These are phyloP conservation scores for Thelephora terrestris DNA, from an alignment of 1,284 basidiomycete species.

Conservation along the genomic window DNA sequence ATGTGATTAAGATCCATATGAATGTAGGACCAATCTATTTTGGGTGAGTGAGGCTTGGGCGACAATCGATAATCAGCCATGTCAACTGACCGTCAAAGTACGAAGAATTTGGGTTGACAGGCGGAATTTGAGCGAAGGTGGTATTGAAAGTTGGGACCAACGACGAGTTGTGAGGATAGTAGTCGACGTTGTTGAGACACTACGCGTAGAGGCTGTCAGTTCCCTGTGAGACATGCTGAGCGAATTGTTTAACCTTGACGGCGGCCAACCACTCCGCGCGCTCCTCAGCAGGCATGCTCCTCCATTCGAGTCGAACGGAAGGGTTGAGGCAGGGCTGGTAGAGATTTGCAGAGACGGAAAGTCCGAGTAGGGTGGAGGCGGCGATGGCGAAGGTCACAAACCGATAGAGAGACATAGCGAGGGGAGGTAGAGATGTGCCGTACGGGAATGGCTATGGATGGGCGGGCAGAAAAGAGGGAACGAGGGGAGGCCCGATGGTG, in stretches of 20 bases:
- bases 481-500: no score
- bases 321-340: slow-evolving; percentile 13
- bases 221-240: background rate
- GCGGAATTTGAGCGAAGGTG: slow-evolving; percentile 18
- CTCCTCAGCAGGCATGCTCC: slow-evolving; percentile 12
- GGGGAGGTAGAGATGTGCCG: no score
- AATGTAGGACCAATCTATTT: slow-evolving; percentile 24
- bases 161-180: slow-evolving; percentile 20
- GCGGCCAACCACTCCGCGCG: slow-evolving; percentile 18
- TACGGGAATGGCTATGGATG: no score
- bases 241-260: slow-evolving; percentile 16
- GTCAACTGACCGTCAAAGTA: slow-evolving; percentile 19
- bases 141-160: slow-evolving; percentile 20
- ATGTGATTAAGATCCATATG: slow-evolving; percentile 26
- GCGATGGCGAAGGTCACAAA: no score
- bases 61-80: no score
- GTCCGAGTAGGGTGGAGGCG: background rate
- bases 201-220: slow-evolving; percentile 6
- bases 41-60: no score
- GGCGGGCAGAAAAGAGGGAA: no score
- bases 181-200: slow-evolving; percentile 23
- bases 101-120: slow-evolving; percentile 23
- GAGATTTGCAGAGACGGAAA: background rate
- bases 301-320: slow-evolving; percentile 19
- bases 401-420: no score